Conservation (phyloP, 805 yeast genomes). For the Saccharomycopsis capsularis region DNA sequence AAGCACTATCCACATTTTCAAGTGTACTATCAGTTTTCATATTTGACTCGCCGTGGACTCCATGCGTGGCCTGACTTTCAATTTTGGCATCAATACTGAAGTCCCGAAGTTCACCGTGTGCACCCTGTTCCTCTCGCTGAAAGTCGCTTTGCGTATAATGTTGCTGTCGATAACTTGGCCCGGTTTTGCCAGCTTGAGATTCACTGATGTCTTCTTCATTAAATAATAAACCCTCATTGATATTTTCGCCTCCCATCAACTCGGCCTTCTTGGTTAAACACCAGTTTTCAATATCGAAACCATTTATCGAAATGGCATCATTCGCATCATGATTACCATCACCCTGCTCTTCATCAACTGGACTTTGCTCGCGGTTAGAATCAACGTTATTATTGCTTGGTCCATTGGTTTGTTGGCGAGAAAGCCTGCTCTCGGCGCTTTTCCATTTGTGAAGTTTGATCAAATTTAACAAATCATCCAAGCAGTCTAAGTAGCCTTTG, state of each 20-base stretch:
- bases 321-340: not conserved
- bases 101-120: too few species aligned
- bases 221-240: slow-evolving; percentile 15
- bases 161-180: too few species aligned
- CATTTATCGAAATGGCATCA: slow-evolving; percentile 27
- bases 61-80: too few species aligned
- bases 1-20: too few species aligned
- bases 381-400: not conserved
- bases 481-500: slow-evolving; percentile 55
- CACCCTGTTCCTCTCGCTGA: not conserved
- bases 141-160: slow-evolving; percentile 1
- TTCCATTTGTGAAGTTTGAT: slow-evolving; percentile 26
- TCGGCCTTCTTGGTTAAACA: slow-evolving; percentile 42
- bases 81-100: too few species aligned
- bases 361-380: not conserved
- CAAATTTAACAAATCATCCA: slow-evolving; percentile 46
- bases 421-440: not conserved
- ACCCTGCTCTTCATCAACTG: not conserved
- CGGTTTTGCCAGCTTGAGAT: too few species aligned
- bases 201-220: not conserved
- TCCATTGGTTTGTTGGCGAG: not conserved
- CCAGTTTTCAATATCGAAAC: slow-evolving; percentile 45
- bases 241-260: slow-evolving; percentile 25
- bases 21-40: too few species aligned
- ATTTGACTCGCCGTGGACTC: too few species aligned